Evolutionary conservation across 257 asterid species (phyloP).

Genomic region (Plantago major): DNA sequence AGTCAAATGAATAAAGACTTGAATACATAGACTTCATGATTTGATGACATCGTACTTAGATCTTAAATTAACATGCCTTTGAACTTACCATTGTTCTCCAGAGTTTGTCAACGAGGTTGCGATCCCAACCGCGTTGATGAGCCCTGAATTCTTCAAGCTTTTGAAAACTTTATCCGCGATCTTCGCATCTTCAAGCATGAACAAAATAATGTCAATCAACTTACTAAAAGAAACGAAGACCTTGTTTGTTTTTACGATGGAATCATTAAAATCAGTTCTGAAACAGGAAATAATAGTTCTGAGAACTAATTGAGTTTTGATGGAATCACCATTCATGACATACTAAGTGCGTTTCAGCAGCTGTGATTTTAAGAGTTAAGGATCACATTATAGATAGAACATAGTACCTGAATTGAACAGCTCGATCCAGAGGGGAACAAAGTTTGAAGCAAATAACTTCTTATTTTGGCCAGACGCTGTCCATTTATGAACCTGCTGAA

Average conservation of each 20-base stretch:
- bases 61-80: too few relatives aligned
- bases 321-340: too few relatives aligned
- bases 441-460: conserved; percentile 66
- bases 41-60: neutral
- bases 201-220: conserved; percentile 7
- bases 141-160: conserved; percentile 61
- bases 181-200: conserved; percentile 34
- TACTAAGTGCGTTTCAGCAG: too few relatives aligned
- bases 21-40: neutral
- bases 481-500: conserved; percentile 55
- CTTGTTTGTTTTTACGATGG: neutral
- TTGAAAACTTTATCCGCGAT: conserved; percentile 45
- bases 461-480: conserved; percentile 54
- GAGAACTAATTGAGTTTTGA: too few relatives aligned
- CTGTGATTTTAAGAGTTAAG: too few relatives aligned
- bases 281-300: neutral
- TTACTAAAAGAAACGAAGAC: neutral
- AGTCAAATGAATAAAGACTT: neutral
- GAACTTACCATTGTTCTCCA: conserved; percentile 67
- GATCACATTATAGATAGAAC: conserved; percentile 2
- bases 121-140: conserved; percentile 66
- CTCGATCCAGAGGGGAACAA: conserved; percentile 73
- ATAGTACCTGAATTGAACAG: conserved; percentile 58
- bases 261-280: neutral
- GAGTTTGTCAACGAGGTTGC: conserved; percentile 70